Evolutionary conservation across 1,139 yeast species (phyloP).

Genomic region (Kurtzmaniella quercitrusa): DNA sequence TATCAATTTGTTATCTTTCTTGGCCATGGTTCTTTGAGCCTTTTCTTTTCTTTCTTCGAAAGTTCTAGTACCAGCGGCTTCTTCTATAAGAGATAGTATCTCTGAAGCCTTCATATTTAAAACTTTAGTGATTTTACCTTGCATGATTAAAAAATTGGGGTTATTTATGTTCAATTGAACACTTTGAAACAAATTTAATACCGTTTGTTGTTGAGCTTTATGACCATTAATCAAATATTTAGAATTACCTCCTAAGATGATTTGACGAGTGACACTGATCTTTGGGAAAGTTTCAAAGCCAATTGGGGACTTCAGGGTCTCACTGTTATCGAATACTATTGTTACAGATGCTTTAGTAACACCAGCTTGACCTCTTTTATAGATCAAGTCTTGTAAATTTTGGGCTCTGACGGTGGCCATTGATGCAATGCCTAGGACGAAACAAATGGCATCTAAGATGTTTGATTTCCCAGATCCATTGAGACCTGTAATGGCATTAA

Average conservation of each 20-base stretch:
- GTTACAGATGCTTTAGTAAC: constrained; percentile 96
- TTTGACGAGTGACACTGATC: constrained; percentile 89
- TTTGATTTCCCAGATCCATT: constrained; percentile 98
- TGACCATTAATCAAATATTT: constrained; percentile 94
- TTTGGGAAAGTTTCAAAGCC: constrained; percentile 79
- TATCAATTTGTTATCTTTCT: constrained; percentile 78
- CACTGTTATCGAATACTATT: constrained; percentile 86
- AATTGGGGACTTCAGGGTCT: constrained; percentile 72
- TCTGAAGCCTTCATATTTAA: constrained; percentile 94
- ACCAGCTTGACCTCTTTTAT: constrained; percentile 97
- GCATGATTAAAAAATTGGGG: constrained; percentile 97
- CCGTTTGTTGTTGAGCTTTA: constrained; percentile 93
- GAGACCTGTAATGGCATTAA: constrained; percentile 95
- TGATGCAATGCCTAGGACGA: constrained; percentile 94
- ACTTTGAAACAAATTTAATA: constrained; percentile 83
- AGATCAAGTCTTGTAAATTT: constrained; percentile 87
- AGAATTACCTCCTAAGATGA: constrained; percentile 86
- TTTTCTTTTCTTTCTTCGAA: constrained; percentile 91
- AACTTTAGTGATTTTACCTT: constrained; percentile 95
- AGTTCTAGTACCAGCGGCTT: constrained; percentile 97
- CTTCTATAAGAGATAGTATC: constrained; percentile 86
- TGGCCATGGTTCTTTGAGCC: constrained; percentile 87
- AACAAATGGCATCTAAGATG: constrained; percentile 93
- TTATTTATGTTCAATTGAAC: constrained; percentile 94
- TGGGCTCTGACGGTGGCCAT: constrained; percentile 94